These are phyloP conservation scores for Corinectria fuckeliana DNA, from an alignment of 2,329 filamentous ascomycete genomes.

Conservation along the genomic window DNA sequence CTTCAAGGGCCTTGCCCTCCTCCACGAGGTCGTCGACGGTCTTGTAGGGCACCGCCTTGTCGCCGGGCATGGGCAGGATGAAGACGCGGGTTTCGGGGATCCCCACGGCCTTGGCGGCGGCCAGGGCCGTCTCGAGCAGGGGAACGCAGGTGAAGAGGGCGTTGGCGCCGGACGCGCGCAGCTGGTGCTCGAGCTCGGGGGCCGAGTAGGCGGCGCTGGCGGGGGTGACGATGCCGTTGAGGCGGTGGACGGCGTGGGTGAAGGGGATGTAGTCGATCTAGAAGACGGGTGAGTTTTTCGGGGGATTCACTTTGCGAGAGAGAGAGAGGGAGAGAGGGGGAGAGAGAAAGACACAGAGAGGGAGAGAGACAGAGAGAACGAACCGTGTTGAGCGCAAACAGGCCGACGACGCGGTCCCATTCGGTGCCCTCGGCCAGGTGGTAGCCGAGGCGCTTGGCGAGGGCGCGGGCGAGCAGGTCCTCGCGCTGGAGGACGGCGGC, in stretches of 20 bases:
- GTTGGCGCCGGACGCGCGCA: slow-evolving; percentile 72
- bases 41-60: slow-evolving; percentile 60
- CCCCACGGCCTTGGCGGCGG: slow-evolving; percentile 67
- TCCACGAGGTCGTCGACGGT: slow-evolving; percentile 71
- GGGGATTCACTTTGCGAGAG: no score
- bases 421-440: slow-evolving; percentile 72
- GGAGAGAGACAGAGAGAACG: no score
- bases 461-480: slow-evolving; percentile 69
- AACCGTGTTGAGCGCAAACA: slow-evolving; percentile 84
- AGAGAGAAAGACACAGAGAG: no score
- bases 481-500: slow-evolving; percentile 69
- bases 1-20: slow-evolving; percentile 61
- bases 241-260: slow-evolving; percentile 74
- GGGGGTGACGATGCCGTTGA: slow-evolving; percentile 76
- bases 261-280: slow-evolving; percentile 78
- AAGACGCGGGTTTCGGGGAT: slow-evolving; percentile 71
- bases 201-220: slow-evolving; percentile 78
- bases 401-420: slow-evolving; percentile 80
- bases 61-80: slow-evolving; percentile 69
- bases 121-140: slow-evolving; percentile 67
- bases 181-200: slow-evolving; percentile 73
- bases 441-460: slow-evolving; percentile 76
- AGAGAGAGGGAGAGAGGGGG: no score
- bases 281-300: no score
- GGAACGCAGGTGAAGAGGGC: slow-evolving; percentile 75